Base-by-base conservation (phyloP, 2,329 filamentous ascomycete genomes). In the Colletotrichum sp. region DNA sequence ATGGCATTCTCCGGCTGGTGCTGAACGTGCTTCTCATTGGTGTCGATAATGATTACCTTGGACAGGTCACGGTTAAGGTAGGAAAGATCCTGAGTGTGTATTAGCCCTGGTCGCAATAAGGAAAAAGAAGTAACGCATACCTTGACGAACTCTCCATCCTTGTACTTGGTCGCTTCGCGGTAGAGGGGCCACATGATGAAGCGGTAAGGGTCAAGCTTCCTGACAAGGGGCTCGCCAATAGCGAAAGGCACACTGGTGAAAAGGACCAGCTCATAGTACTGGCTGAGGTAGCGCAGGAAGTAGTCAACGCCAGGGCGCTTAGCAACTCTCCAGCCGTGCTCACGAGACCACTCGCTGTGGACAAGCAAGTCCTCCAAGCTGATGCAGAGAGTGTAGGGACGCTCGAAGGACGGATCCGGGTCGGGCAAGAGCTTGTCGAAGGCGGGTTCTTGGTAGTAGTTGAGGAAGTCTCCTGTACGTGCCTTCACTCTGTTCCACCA, bases 1-100 rank as follows among this genome's bases (percentile, higher is more conserved):
- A 99, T 97, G 77, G 97, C 95, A 84, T 99, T 99, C 80, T 98
- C 95, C n/a, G 97, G 97, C 81, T 99, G 97, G 76, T 93, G 91
- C 79, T 94, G 93, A 74, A 96, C 94, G 80, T 98, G 95, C 54
- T 90, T 87, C 51, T 93, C 86, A 76, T 97, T 93, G 62, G 95
- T 98, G 83, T 99, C 97, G 80, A 99, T 90, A 78, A 99, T 92
- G 82, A 99, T 95, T 63, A 98, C 95, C 86, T 98, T 98, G 77
- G 94, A 97, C 38, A 98, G 90, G 80, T 98, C 95, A 73, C 97
- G 94, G 87, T 99, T 99, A 63, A 99, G 91, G 85, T 98, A 98
- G 4, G 95, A 95, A n/a, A 99, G 91, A 82, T 99, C 97, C 95
- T 97, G 79, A 8, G 9, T 3, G 2, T 47, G 33, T 12, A 62